Evolutionary conservation across 805 yeast genomes (phyloP), one percentile per base, ranked within the genome.

Genomic region (Metschnikowia santaceciliae): DNA sequence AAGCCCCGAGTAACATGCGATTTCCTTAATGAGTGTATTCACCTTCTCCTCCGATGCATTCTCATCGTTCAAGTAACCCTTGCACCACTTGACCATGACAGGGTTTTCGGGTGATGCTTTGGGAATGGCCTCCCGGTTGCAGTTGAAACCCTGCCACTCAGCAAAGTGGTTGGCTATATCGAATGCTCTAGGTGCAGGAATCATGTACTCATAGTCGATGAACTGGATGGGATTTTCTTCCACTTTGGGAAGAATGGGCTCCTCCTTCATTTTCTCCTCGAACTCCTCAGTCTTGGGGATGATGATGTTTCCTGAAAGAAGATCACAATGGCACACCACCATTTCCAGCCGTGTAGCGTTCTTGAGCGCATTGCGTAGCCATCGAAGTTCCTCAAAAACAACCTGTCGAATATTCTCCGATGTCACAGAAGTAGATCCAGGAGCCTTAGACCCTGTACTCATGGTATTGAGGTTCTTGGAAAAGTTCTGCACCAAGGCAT

Each of bases 131-230:
- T 73, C 64, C 22, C 78, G 74, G 56, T 83, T 82, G 63, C 94
- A 87, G 54, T 83, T 82, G 58, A 85, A 86, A 2, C 94, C 94
- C 63, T 86, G 94, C 90, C 91, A 84, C 63, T 84, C 90, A 62
- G 83, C 82, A 55, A 84, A 80, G 65, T 84, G 90, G 57, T 84
- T 84, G 13, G 90, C 85, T 20, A 85, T 82, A 61, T 84, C 90
- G 61, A 84, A 84, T 0, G 87, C 90, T 43, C 90, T 66, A 4
- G 90, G 88, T 2, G 86, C 86, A 10, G 84, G 84, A 54, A 82
- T 72, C 80, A 85, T 80, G 59, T 84, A 84, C 67, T 84, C 90
- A 60, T 84, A 84, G 61, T 84, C 90, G 42, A 84, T 84, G 57
- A 84, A 83, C 13, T 80, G 74, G 13, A 83, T 72, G 0, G 82